Base-by-base conservation (phyloP, 371 early-diverging fungal species). In the Cokeromyces recurvatus region DNA sequence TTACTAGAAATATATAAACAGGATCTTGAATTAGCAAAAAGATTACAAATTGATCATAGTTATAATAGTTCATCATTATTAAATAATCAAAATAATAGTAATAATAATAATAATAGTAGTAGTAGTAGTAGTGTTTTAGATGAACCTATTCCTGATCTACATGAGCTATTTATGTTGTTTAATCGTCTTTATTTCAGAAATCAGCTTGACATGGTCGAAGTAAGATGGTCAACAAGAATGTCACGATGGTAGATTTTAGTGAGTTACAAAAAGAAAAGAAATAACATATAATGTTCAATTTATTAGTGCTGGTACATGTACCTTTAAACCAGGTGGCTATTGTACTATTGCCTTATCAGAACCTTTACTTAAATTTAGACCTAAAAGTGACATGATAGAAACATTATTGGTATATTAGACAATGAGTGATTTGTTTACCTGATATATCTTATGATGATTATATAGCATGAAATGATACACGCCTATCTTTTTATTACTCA, bases 331-430 rank as follows among this genome's bases (percentile, higher is more conserved):
- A 0, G 66, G 59, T 0, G 68, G 73, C 0, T 68, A 67, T 21
- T 77, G 78, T 56, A 68, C 64, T 3, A 73, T 87, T 11, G 59
- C 77, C 14, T 51, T 87, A 12, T 77, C 77, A 12, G 82, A 84
- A 40, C 85, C 87, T 20, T 44, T 87, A 0, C 74, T 87, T 27
- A 83, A 85, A 52, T 81, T 78, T 62, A 69, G 86, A 25, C 57
- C 87, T 4, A 65, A 71, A 21, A 51, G 51, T 6, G 83, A 83
- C 39, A 60, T 74, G 53, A 62, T 82, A 32, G 66, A 80, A 9
- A 79, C 79, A 4, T 53, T 81, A 2, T 46, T 84, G 35, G 58
- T 56, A 58, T 39, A 19, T 24, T n/a, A 37, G 4, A 15, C 35
- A 4, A 34, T 34, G 29, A 8, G 5, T 29, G 29, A 11, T 29